phyloP scores from a whole-genome alignment of 495 filamentous ascomycete genomes.

The Astrocystis sublimbata region DNA sequence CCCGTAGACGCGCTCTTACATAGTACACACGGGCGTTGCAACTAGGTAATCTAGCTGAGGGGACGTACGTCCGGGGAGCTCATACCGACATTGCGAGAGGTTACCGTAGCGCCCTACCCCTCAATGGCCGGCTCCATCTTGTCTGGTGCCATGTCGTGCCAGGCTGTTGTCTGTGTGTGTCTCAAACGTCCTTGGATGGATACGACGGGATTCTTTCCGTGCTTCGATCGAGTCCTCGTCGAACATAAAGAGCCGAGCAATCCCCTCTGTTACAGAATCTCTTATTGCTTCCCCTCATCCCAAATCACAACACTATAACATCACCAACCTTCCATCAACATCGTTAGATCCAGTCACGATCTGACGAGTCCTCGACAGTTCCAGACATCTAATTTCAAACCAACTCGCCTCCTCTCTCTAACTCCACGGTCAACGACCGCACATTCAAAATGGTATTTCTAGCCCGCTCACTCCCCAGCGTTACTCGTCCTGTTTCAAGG shows the following conservation, averaged over 20 bases:
- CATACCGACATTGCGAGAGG: slow-evolving; percentile 10
- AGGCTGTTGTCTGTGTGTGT: slow-evolving; percentile 6
- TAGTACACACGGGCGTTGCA: neutral
- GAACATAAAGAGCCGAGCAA: slow-evolving; percentile 27
- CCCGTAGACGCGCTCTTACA: slow-evolving; percentile 5
- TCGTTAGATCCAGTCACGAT: neutral
- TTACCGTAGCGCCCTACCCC: slow-evolving; percentile 18
- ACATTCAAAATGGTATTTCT: slow-evolving; percentile 56
- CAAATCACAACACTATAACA: slow-evolving; percentile 3
- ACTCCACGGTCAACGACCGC: slow-evolving; percentile 18
- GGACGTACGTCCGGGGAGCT: slow-evolving; percentile 4
- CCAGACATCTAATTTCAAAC: neutral
- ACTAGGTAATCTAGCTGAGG: neutral
- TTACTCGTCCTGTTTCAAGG: slow-evolving; percentile 31
- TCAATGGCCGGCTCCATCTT: slow-evolving; percentile 14
- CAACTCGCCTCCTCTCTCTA: neutral
- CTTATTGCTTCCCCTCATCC: slow-evolving; percentile 22
- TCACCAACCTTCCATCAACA: neutral
- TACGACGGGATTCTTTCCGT: neutral
- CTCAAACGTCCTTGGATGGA: neutral
- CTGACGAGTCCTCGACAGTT: neutral
- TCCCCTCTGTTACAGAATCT: slow-evolving; percentile 21
- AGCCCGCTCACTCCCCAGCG: slow-evolving; percentile 39
- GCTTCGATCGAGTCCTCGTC: slow-evolving; percentile 17
- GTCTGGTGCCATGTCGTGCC: neutral